These are phyloP conservation scores for Alternaria novae-zelandiae DNA, from an alignment of 2,329 filamentous ascomycete genomes.

Conservation along the genomic window DNA sequence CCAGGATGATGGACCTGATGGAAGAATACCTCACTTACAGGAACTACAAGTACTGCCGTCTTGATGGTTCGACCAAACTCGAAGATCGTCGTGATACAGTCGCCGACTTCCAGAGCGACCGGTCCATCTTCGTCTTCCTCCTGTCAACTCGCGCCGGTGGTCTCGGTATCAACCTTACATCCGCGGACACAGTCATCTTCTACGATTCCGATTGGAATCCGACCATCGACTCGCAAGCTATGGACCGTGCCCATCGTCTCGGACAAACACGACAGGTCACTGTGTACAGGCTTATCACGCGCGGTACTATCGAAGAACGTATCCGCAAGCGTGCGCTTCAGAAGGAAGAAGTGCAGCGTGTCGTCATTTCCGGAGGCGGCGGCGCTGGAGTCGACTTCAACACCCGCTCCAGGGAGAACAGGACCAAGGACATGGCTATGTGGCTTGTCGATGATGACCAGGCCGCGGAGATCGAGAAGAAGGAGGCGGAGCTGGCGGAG, in stretches of 20 bases:
- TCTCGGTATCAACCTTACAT: slow-evolving; percentile 95
- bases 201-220: slow-evolving; percentile 99
- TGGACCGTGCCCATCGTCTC: slow-evolving; percentile 97
- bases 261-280: slow-evolving; percentile 96
- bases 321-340: slow-evolving; percentile 96
- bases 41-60: slow-evolving; percentile 97
- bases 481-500: slow-evolving; percentile 82
- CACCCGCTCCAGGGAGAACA: slow-evolving; percentile 85
- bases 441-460: slow-evolving; percentile 98
- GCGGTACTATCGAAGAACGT: slow-evolving; percentile 95
- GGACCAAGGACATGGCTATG: slow-evolving; percentile 97
- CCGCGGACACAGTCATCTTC: slow-evolving; percentile 98
- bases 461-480: slow-evolving; percentile 89
- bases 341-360: slow-evolving; percentile 97
- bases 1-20: slow-evolving; percentile 98
- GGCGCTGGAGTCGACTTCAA: slow-evolving; percentile 93
- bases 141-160: slow-evolving; percentile 95
- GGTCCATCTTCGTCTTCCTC: slow-evolving; percentile 96
- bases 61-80: slow-evolving; percentile 96
- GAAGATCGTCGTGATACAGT: slow-evolving; percentile 97
- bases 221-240: slow-evolving; percentile 97
- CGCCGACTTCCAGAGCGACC: slow-evolving; percentile 91
- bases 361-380: slow-evolving; percentile 89
- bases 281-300: slow-evolving; percentile 95
- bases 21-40: slow-evolving; percentile 98